Evolutionary conservation across 441 rosid species (phyloP).

Genomic region (Sinapis alba): DNA sequence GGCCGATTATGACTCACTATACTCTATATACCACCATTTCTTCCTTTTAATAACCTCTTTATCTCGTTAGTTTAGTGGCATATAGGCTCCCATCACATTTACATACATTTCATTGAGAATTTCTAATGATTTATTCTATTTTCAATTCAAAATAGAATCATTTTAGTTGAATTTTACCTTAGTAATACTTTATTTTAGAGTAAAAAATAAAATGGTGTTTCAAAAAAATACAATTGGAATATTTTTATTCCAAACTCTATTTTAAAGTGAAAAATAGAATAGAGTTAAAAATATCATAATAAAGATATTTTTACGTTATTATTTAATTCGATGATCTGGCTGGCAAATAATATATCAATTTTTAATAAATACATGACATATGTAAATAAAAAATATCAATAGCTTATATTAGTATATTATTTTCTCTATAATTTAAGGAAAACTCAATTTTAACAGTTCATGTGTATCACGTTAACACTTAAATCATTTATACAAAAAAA

Average conservation of each 20-base stretch:
- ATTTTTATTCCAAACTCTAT: no score
- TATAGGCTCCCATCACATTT: conserved; percentile 35
- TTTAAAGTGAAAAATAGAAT: no score
- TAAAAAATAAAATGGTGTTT: no score
- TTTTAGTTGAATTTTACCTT: no score
- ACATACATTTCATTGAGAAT: background rate
- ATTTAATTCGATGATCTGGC: no score
- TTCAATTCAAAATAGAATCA: no score
- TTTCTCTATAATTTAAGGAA: background rate
- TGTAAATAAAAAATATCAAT: background rate
- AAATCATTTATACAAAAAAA: background rate
- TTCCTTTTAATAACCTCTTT: background rate
- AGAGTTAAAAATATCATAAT: no score
- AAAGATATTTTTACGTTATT: no score
- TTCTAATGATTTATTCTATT: no score
- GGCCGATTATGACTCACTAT: conserved; percentile 41
- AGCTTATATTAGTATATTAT: background rate
- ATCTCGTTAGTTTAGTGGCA: conserved; percentile 17
- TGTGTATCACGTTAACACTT: background rate
- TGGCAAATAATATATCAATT: no score
- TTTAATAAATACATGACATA: background rate
- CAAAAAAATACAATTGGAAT: no score
- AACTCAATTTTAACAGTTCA: background rate
- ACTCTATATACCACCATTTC: background rate
- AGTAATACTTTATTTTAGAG: no score